Evolutionary conservation across 768 basidiomycete genomes (phyloP).

Genomic region (Tephrocybe sp.): DNA sequence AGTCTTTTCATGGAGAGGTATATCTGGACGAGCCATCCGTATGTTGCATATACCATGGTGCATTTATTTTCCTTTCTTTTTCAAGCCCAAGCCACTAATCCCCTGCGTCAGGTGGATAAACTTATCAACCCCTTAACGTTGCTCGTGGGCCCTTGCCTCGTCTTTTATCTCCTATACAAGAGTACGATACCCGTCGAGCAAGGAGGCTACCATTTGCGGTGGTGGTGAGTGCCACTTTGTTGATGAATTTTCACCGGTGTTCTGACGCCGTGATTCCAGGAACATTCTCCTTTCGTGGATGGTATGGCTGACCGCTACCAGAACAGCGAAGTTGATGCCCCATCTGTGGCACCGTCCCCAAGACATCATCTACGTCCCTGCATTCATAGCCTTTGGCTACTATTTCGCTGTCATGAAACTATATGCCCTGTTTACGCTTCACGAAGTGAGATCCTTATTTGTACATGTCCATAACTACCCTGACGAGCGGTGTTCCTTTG

Average conservation of each 20-base stretch:
- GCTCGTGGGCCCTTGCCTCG: conserved; percentile 79
- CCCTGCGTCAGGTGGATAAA: conserved; percentile 67
- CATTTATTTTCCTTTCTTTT: conserved; percentile 46
- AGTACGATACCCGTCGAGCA: conserved; percentile 62
- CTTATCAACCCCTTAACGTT: conserved; percentile 86
- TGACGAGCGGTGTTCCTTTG: background rate
- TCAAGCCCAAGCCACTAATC: background rate
- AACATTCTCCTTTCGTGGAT: conserved; percentile 68
- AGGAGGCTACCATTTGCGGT: conserved; percentile 81
- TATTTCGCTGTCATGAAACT: conserved; percentile 96
- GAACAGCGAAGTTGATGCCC: conserved; percentile 80
- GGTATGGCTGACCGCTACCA: conserved; percentile 70
- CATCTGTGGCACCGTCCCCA: conserved; percentile 78
- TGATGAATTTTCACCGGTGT: background rate
- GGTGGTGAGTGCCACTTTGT: conserved; percentile 57
- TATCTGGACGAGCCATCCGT: conserved; percentile 88
- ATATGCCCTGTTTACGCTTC: conserved; percentile 86
- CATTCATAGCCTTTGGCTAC: conserved; percentile 87
- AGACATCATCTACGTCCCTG: conserved; percentile 81
- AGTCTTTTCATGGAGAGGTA: conserved; percentile 87
- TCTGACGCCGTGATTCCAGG: conserved; percentile 36
- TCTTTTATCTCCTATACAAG: conserved; percentile 76
- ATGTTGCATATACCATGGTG: conserved; percentile 93
- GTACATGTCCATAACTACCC: background rate
- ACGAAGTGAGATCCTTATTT: conserved; percentile 58